Evolutionary conservation across 2,329 filamentous ascomycete genomes (phyloP), one percentile per base, ranked within the genome.

Genomic region (Phyllosticta citrichinensis): DNA sequence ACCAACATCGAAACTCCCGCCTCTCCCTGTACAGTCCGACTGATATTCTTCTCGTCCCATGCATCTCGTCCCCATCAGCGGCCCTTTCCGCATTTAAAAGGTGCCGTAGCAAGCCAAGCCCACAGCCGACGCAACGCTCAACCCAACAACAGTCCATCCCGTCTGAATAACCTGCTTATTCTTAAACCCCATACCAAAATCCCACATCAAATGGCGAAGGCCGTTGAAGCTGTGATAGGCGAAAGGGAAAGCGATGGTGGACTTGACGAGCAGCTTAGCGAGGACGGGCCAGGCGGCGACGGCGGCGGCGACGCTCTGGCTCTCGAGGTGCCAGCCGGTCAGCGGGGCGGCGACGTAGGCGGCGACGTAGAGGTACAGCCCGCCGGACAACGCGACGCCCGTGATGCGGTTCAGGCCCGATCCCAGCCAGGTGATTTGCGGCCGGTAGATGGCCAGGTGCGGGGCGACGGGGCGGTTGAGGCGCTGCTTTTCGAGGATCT

Each of bases 361-460:
- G 66, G 85, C 76, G 65, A 88, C 86, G 80, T 90, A 96, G 73
- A 84, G 75, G 82, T 97, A 97, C 65, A 96, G 81, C 56, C 80
- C 76, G 65, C 87, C 89, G 63, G 86, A 87, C 66, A 95, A 81
- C 63, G 81, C 75, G 71, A 81, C 77, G 69, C 90, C 92, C n/a
- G 90, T 93, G 78, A 96, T 85, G 70, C 92, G 91, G 79, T 91
- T 89, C 76, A 89, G 81, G 62, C 80, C 85, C 68, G 85, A 86
- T 67, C 82, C 81, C 75, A 89, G 87, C 87, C 87, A 96, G 68
- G 90, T 94, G 77, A 97, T 88, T 75, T 90, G 85, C 63, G 87
- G 83, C 74, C 85, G 83, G 85, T 97, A 97, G 83, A 95, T 92
- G 70, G 78, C 74, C 65, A 97, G 84, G 73, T 97, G 91, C 60